These are phyloP conservation scores for Venturia oleaginea DNA, from an alignment of 2,329 filamentous ascomycete genomes.

Conservation along the genomic window DNA sequence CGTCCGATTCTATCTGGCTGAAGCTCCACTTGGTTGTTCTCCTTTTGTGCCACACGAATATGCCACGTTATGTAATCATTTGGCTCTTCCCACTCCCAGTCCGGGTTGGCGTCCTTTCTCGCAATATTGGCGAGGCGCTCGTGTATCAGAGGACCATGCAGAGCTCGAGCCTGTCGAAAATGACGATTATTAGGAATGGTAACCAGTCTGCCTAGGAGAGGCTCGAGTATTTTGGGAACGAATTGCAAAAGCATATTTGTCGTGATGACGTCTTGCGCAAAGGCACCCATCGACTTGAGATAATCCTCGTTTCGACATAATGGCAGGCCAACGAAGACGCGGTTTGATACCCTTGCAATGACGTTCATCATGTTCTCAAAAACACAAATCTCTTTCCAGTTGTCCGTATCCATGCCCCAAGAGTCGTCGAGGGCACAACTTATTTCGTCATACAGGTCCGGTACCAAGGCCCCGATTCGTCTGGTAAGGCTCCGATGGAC, in stretches of 20 bases:
- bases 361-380: conserved; percentile 14
- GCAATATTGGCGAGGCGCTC: conserved; percentile 21
- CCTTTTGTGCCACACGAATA: conserved; percentile 27
- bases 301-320: conserved; percentile 13
- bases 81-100: conserved; percentile 23
- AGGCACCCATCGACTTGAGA: conserved; percentile 12
- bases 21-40: conserved; percentile 23
- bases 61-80: conserved; percentile 35
- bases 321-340: conserved; percentile 14
- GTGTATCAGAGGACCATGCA: conserved; percentile 27
- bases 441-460: conserved; percentile 32
- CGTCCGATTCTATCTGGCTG: conserved; percentile 26
- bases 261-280: conserved; percentile 7
- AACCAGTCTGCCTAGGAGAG: conserved; percentile 19
- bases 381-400: conserved; percentile 15
- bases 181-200: conserved; percentile 24
- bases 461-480: conserved; percentile 29
- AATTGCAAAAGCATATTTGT: neutral
- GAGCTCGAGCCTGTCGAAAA: conserved; percentile 23
- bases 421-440: conserved; percentile 23
- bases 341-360: conserved; percentile 13
- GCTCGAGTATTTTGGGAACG: conserved; percentile 9
- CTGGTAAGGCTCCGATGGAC: conserved; percentile 33
- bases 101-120: conserved; percentile 14
- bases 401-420: conserved; percentile 29